Evolutionary conservation across 2,329 filamentous ascomycete genomes (phyloP), one percentile per base, ranked within the genome.

Genomic region (Epichloe coenophiala): DNA sequence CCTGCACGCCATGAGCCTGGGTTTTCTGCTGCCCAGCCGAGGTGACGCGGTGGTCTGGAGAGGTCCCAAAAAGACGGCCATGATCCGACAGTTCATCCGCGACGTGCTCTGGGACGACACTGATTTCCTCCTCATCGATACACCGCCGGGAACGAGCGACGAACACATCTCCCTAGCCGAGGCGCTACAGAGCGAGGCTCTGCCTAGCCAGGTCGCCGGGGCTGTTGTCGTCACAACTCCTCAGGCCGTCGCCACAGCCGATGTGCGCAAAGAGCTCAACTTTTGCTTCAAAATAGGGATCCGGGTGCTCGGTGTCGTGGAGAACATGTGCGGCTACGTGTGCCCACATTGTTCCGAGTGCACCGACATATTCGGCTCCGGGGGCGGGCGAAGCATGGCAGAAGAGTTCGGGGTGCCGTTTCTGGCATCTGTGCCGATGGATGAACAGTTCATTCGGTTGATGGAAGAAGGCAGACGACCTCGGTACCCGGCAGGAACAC

Each of bases 61-160:
- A 49, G 93, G 93, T 0, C 93, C 93, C 2, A 98, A 98, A 70
- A 98, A 98, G 72, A 98, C 93, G 4, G 93, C 93, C 47, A 98
- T 98, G 93, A 88, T 98, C 52, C 82, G 90, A 40, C 93, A 98
- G 66, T 98, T 98, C 63, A 74, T 98, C 31, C 85, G 86, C 1
- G 90, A 96, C 62, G 90, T 96, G 4, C 75, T 88, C 33, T 97
- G 93, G 93, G 78, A 80, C 49, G 78, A 83, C 23, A 80, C 88
- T n/a, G 91, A 97, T 65, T 97, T 88, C 63, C 75, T 98, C 0
- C 78, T 98, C 53, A 88, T 98, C 61, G 93, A 98, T 67, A 98
- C 93, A 3, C 93, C 93, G 12, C 93, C 93, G 0, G 93, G 93
- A 3, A 98, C 93, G 2, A 93, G 86, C 53, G 93, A 98, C 68